These are phyloP conservation scores for Pythium brassicae DNA, from an alignment of 352 stramenopile species.

Conservation along the genomic window DNA sequence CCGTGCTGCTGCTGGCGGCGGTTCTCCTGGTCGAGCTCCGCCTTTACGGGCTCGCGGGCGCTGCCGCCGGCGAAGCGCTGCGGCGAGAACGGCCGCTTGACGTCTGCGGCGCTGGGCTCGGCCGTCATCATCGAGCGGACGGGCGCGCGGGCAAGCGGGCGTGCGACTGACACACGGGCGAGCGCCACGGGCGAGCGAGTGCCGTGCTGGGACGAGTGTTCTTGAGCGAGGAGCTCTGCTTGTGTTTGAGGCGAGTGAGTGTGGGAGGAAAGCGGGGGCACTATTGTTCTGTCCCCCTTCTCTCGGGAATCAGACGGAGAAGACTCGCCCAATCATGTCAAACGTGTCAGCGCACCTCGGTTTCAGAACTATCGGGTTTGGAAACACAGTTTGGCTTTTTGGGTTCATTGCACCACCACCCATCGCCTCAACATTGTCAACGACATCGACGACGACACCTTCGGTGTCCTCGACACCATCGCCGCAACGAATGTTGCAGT, in stretches of 20 bases:
- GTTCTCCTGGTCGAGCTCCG: slow-evolving; percentile 13
- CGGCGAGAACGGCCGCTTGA: slow-evolving; percentile 21
- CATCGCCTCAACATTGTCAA: too few relatives aligned
- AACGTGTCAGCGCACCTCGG: neutral
- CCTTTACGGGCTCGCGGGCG: neutral
- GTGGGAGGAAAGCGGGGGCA: slow-evolving; percentile 1
- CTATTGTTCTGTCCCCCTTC: slow-evolving; percentile 9
- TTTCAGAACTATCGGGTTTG: neutral
- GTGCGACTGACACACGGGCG: neutral
- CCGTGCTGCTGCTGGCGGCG: slow-evolving; percentile 4
- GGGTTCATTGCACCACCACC: too few relatives aligned
- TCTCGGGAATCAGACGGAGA: slow-evolving; percentile 13
- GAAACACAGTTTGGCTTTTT: neutral
- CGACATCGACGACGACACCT: too few relatives aligned
- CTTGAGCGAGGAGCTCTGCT: neutral
- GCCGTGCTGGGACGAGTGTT: neutral
- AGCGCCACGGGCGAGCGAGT: neutral
- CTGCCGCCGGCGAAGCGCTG: slow-evolving; percentile 23
- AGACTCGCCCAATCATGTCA: slow-evolving; percentile 14
- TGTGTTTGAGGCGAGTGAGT: slow-evolving; percentile 2
- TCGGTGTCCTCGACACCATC: too few relatives aligned
- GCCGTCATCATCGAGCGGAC: slow-evolving; percentile 45
- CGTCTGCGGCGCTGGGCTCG: slow-evolving; percentile 45
- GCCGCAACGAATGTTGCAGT: too few relatives aligned
- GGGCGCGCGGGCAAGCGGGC: neutral